These are phyloP conservation scores for Globisporangium okanoganense DNA, from an alignment of 352 stramenopile genomes.

Conservation along the genomic window DNA sequence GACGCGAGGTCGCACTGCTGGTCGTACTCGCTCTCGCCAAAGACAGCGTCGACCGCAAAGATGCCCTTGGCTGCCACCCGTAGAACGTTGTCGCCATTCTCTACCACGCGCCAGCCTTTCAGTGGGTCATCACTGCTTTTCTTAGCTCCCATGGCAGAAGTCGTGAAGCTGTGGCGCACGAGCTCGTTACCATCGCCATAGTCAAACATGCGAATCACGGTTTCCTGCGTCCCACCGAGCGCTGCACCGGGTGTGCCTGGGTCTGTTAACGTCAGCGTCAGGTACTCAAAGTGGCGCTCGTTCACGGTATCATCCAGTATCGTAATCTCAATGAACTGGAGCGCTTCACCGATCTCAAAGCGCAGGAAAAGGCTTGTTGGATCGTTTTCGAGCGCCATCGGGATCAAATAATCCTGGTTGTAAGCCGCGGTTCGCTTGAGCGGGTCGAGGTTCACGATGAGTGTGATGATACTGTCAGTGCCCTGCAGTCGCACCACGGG, in stretches of 20 bases:
- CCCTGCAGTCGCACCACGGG: constrained; percentile 55
- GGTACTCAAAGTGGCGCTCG: constrained; percentile 48
- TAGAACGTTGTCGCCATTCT: constrained; percentile 37
- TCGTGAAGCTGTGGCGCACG: constrained; percentile 27
- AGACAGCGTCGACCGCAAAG: constrained; percentile 53
- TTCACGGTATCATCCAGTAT: constrained; percentile 40
- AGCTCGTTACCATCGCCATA: constrained; percentile 38
- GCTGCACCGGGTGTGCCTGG: constrained; percentile 22
- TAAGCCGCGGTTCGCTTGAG: constrained; percentile 29
- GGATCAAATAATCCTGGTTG: constrained; percentile 36
- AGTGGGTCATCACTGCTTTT: not conserved
- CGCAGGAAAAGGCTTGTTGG: constrained; percentile 29
- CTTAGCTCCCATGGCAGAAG: not conserved
- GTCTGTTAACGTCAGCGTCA: constrained; percentile 35
- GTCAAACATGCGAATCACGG: constrained; percentile 56
- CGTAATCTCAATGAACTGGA: constrained; percentile 44
- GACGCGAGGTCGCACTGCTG: constrained; percentile 57
- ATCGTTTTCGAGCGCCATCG: constrained; percentile 18
- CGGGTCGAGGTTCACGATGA: constrained; percentile 38
- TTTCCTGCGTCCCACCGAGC: constrained; percentile 30
- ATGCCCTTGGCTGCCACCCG: constrained; percentile 50
- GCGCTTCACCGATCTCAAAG: constrained; percentile 45
- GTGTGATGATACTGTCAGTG: constrained; percentile 27
- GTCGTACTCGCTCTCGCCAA: constrained; percentile 63
- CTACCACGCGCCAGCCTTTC: constrained; percentile 43